These are phyloP conservation scores for Fusarium tanahbumbuense DNA, from an alignment of 2,329 filamentous ascomycete species.

Conservation along the genomic window DNA sequence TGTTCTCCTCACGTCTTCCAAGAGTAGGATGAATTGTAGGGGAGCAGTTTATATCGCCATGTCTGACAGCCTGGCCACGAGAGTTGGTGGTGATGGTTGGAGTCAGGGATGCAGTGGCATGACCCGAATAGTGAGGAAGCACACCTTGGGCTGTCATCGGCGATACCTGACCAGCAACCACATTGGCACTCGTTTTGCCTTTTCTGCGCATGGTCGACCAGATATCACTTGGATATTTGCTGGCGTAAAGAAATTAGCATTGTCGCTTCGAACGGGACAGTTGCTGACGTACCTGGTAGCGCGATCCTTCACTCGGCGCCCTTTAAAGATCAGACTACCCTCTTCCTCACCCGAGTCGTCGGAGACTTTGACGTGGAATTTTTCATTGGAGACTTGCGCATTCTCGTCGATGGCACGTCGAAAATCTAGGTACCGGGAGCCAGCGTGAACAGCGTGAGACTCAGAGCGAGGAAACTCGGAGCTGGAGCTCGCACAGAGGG, in stretches of 20 bases:
- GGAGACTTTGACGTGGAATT: constrained; percentile 16
- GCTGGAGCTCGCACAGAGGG: constrained; percentile 35
- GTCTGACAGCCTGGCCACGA: constrained; percentile 47
- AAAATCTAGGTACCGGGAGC: constrained; percentile 46
- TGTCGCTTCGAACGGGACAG: background rate
- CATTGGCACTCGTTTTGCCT: constrained; percentile 61
- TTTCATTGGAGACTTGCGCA: constrained; percentile 21
- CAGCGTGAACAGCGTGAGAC: constrained; percentile 42
- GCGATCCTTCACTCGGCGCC: constrained; percentile 47
- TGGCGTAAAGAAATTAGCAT: constrained; percentile 46
- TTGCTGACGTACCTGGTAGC: constrained; percentile 47
- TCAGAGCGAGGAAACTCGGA: constrained; percentile 40
- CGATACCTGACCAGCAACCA: constrained; percentile 61
- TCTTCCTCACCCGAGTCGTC: constrained; percentile 49
- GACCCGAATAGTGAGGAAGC: constrained; percentile 63
- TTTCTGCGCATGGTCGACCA: constrained; percentile 65
- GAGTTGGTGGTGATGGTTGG: constrained; percentile 55
- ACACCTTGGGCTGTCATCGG: constrained; percentile 66
- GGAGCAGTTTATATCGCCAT: constrained; percentile 40
- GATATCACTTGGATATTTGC: constrained; percentile 57
- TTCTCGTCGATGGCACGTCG: constrained; percentile 36
- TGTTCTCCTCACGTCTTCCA: constrained; percentile 60
- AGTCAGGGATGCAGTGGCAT: constrained; percentile 63
- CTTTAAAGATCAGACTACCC: constrained; percentile 53
- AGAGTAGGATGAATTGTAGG: constrained; percentile 32